phyloP scores from a whole-genome alignment of 2,329 filamentous ascomycete species.

The Sporothrix euskadiensis region DNA sequence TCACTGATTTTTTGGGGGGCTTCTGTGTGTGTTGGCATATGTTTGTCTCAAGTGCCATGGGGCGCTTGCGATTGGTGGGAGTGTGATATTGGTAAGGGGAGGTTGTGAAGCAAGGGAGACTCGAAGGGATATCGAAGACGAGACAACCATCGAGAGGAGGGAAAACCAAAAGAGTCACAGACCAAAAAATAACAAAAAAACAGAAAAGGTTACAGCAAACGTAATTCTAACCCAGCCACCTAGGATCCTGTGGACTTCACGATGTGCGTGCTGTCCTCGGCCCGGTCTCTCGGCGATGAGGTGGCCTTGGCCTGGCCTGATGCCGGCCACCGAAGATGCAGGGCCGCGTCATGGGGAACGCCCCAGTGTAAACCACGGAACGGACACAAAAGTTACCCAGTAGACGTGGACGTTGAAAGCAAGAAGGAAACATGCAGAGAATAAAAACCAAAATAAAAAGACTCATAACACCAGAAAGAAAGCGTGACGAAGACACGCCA shows the following conservation, averaged over 20 bases:
- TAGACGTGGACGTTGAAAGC: background rate
- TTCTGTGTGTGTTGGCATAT: background rate
- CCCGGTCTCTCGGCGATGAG: background rate
- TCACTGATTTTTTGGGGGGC: background rate
- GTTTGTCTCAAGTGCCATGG: constrained; percentile 8
- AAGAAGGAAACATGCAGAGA: background rate
- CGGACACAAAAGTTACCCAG: background rate
- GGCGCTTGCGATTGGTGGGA: constrained; percentile 11
- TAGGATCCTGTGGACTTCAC: background rate
- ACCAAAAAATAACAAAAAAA: background rate
- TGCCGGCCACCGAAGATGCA: constrained; percentile 11
- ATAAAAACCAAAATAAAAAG: background rate
- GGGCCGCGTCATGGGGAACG: constrained; percentile 19
- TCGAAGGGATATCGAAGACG: background rate
- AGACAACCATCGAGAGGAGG: background rate
- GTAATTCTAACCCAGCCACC: background rate
- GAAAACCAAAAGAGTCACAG: background rate
- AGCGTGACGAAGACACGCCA: background rate
- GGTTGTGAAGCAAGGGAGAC: background rate
- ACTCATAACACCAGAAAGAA: background rate
- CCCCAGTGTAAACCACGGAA: background rate
- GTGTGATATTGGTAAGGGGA: background rate
- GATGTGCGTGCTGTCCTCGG: background rate
- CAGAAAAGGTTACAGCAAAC: background rate
- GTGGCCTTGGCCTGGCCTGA: background rate